Base-by-base conservation (phyloP, 2,329 filamentous ascomycete genomes). In the Dactylellina drechsleri region DNA sequence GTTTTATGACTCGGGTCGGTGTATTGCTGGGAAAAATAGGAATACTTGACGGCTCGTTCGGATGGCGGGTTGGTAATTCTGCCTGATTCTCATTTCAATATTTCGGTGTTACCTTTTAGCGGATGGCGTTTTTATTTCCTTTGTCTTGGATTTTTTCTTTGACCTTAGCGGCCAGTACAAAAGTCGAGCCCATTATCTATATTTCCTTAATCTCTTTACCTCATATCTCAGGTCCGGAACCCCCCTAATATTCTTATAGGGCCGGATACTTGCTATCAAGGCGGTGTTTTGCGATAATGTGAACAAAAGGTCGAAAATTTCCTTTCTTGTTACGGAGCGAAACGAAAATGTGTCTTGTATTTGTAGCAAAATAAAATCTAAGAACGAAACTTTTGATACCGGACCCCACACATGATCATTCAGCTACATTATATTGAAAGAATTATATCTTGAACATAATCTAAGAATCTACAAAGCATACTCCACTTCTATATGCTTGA, bases 71-170 rank as follows among this genome's bases (percentile, higher is more conserved):
- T 28, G 26, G 26, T 7, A 28, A 28, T 7, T 28, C 26, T 28
- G 26, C n/a, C n/a, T 12, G 41, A 10, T 13, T 45, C 4, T 45
- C 4, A 16, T 50, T 20, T 50, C 18, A 50, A 16, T 50, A 50
- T 52, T 15, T 41, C 16, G 60, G 36, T 15, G 41, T 66, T 66
- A 23, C n/a, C 26, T 16, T 61, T 23, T 26, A 58, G 54, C 54
- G 54, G 40, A 54, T 67, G 64, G 64, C 64, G 64, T 66, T 66
- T 28, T 10, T 56, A 15, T 56, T 40, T 20, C 53, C 26, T 56
- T 58, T 23, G 8, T 56, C 15, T 4, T 7, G n/a, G 12, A 18
- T 23, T 4, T 50, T 23, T 50, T 12, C 5, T 18, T 16, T 3
- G 8, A 18, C 2, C 18, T 18, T 20, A 50, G 47, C 47, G 47